Conservation (phyloP, 2,329 filamentous ascomycete genomes). For the Calonectria montana region DNA sequence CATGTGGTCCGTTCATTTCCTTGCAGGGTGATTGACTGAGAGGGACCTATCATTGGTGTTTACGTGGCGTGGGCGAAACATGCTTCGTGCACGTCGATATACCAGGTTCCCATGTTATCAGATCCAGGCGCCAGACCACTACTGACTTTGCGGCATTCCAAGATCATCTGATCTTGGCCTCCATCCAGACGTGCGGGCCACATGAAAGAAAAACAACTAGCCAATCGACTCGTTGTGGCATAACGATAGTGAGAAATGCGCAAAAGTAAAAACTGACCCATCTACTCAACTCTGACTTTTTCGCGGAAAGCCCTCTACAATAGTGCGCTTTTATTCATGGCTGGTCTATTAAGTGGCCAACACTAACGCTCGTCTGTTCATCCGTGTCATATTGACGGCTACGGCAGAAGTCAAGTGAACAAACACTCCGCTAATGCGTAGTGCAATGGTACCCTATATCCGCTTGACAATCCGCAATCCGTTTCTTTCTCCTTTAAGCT, state of each 20-base stretch:
- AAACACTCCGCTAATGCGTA: too few relatives aligned
- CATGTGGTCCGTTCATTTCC: neutral
- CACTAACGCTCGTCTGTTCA: neutral
- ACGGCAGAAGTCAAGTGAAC: too few relatives aligned
- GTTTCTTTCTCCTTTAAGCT: neutral
- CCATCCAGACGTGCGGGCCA: neutral
- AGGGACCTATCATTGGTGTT: neutral
- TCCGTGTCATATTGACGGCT: too few relatives aligned
- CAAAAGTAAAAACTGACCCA: neutral
- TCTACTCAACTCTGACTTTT: neutral
- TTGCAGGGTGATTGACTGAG: neutral
- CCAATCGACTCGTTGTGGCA: neutral
- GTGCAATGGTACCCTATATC: too few relatives aligned
- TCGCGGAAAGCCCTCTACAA: neutral
- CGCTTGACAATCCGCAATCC: neutral
- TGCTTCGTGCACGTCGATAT: neutral
- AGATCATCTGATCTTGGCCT: neutral
- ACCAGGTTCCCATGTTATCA: constrained; percentile 18
- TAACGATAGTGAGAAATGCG: neutral
- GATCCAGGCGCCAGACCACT: neutral
- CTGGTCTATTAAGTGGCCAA: neutral
- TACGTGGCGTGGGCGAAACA: neutral
- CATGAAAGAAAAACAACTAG: neutral
- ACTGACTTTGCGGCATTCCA: neutral
- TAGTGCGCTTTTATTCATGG: neutral